These are phyloP conservation scores for Dactylis glomerata DNA, from an alignment of 176 grass and related monocot genomes.

Conservation along the genomic window DNA sequence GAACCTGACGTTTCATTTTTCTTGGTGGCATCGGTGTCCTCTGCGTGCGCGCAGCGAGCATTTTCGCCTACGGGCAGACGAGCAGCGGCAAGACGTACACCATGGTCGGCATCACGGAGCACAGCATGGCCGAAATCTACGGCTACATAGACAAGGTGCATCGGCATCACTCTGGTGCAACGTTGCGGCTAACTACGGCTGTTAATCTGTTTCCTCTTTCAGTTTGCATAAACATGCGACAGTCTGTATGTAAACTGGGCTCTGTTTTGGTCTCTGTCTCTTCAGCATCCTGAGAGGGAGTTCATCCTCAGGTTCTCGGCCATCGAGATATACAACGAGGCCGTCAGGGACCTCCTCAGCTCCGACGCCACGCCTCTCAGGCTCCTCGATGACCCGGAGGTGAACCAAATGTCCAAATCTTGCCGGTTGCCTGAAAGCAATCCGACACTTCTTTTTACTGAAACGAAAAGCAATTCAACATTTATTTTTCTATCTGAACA, in stretches of 20 bases:
- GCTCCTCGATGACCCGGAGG: slow-evolving; percentile 94
- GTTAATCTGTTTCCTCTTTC: not conserved
- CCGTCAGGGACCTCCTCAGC: slow-evolving; percentile 77
- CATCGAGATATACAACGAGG: slow-evolving; percentile 98
- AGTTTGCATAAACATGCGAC: not conserved
- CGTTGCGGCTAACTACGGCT: not conserved
- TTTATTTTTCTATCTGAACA: not conserved
- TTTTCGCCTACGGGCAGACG: slow-evolving; percentile 94
- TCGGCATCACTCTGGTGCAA: too few species aligned
- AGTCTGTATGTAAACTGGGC: not conserved
- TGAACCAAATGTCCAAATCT: not conserved
- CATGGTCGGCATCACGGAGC: slow-evolving; percentile 85
- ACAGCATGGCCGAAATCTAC: slow-evolving; percentile 74
- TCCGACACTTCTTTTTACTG: not conserved
- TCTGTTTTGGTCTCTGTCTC: not conserved
- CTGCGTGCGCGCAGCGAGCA: slow-evolving; percentile 52
- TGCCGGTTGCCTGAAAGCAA: not conserved
- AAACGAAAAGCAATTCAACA: not conserved
- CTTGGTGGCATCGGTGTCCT: not conserved
- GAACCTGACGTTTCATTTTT: not conserved
- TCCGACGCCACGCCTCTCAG: slow-evolving; percentile 53
- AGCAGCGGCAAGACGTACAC: slow-evolving; percentile 98
- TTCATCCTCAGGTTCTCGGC: slow-evolving; percentile 84
- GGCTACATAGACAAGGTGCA: slow-evolving; percentile 63
- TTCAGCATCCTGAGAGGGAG: slow-evolving; percentile 73